Conservation (phyloP, 75 land plant species). For the Larix kaempferi region DNA sequence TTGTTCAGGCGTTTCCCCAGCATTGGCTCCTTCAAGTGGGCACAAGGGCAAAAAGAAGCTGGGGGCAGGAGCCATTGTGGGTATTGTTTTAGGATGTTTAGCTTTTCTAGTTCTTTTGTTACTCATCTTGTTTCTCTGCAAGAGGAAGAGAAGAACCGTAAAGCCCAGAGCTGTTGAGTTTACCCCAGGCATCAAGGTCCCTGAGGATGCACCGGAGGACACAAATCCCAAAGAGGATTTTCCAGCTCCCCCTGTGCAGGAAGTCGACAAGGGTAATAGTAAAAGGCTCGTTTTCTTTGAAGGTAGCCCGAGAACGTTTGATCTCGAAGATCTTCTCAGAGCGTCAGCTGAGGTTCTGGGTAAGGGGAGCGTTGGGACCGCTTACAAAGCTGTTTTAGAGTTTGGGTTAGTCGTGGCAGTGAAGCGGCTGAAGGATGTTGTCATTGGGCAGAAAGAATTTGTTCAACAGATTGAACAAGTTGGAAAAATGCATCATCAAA, state of each 20-base stretch:
- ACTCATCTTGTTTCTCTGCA: slow-evolving; percentile 20
- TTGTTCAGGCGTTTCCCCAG: slow-evolving; percentile 21
- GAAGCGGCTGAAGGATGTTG: slow-evolving; percentile 66
- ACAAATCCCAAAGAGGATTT: slow-evolving; percentile 13
- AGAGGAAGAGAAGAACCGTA: slow-evolving; percentile 20
- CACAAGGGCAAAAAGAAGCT: slow-evolving; percentile 10
- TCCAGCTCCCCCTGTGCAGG: slow-evolving; percentile 20
- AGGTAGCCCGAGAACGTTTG: slow-evolving; percentile 28
- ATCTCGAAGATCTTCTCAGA: slow-evolving; percentile 62
- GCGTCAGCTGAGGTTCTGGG: slow-evolving; percentile 78
- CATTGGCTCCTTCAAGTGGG: not conserved
- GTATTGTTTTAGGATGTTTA: slow-evolving; percentile 34
- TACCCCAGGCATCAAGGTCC: slow-evolving; percentile 8
- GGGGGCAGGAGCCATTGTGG: slow-evolving; percentile 32
- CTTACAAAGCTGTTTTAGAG: slow-evolving; percentile 67
- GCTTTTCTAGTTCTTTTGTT: slow-evolving; percentile 30
- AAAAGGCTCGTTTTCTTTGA: slow-evolving; percentile 53
- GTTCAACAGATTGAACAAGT: slow-evolving; percentile 45
- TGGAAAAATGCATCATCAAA: slow-evolving; percentile 43
- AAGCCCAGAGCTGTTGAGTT: slow-evolving; percentile 16
- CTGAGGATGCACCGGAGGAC: slow-evolving; percentile 14
- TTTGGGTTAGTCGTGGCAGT: slow-evolving; percentile 52
- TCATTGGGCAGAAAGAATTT: slow-evolving; percentile 39
- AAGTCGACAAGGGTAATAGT: slow-evolving; percentile 8
- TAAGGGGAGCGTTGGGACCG: slow-evolving; percentile 64